Evolutionary conservation across 2,329 filamentous ascomycete genomes (phyloP).

Genomic region (Fusarium sp.): DNA sequence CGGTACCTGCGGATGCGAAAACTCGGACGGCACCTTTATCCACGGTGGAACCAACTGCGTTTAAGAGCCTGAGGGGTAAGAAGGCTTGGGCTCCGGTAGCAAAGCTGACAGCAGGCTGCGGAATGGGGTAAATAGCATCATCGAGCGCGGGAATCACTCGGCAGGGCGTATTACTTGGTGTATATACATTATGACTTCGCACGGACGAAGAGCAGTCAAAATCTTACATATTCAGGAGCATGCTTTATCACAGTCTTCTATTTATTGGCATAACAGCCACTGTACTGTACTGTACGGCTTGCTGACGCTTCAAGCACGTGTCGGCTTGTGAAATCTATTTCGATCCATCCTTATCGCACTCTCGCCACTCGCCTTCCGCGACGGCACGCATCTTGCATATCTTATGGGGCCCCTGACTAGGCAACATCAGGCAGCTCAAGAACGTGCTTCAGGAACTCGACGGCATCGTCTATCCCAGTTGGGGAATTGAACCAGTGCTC

Average conservation of each 20-base stretch:
- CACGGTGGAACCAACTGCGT: conserved; percentile 32
- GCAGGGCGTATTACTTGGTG: neutral
- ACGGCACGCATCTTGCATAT: neutral
- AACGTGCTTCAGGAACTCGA: conserved; percentile 45
- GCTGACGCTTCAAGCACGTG: neutral
- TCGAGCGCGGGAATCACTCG: neutral
- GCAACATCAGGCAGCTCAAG: neutral
- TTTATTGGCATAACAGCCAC: too few relatives aligned
- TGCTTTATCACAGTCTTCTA: neutral
- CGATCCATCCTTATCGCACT: neutral
- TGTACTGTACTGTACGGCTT: neutral
- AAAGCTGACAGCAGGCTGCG: neutral
- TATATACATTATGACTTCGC: neutral
- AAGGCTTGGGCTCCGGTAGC: neutral
- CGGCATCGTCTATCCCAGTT: conserved; percentile 55
- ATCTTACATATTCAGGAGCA: neutral
- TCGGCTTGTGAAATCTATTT: neutral
- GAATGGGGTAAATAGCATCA: neutral
- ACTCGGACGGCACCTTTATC: conserved; percentile 39
- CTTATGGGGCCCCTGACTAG: neutral
- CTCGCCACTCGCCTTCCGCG: neutral
- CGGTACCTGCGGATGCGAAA: conserved; percentile 41
- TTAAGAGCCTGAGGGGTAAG: neutral
- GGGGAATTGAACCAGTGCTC: conserved; percentile 60
- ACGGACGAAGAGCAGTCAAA: neutral